Percentiles rank a stretch among this genome's conserved stretches.
phyloP scores from a whole-genome alignment of 495 filamentous ascomycete genomes.

The Neohortaea acidophila region DNA sequence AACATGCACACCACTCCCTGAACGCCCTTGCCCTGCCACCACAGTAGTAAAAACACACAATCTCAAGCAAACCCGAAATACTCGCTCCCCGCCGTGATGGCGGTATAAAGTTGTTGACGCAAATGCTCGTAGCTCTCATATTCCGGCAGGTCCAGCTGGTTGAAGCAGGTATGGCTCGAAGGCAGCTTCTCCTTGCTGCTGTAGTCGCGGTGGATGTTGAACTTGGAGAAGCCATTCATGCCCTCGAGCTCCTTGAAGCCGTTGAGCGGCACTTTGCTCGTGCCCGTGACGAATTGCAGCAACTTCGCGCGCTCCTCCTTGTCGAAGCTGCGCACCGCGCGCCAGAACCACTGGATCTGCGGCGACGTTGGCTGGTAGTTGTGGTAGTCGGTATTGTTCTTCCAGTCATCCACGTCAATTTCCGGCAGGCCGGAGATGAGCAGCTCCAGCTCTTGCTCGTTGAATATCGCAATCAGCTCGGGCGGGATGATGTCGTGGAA shows the following conservation, averaged over 20 bases:
- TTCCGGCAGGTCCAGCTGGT: slow-evolving; percentile 97
- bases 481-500: slow-evolving; percentile 98
- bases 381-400: slow-evolving; percentile 95
- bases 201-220: slow-evolving; percentile 98
- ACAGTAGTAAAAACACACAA: not conserved
- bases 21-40: not conserved
- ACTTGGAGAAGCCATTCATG: slow-evolving; percentile 95
- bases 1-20: not conserved
- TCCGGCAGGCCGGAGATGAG: slow-evolving; percentile 94
- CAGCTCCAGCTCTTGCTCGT: slow-evolving; percentile 93
- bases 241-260: slow-evolving; percentile 98
- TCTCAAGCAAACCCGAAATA: slow-evolving; percentile 93
- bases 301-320: slow-evolving; percentile 97
- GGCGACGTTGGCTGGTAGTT: slow-evolving; percentile 90
- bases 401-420: slow-evolving; percentile 98
- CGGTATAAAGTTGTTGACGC: slow-evolving; percentile 73
- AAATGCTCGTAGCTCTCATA: slow-evolving; percentile 93
- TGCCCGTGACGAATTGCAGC: slow-evolving; percentile 95
- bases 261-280: slow-evolving; percentile 95
- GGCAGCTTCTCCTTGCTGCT: slow-evolving; percentile 94
- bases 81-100: slow-evolving; percentile 88
- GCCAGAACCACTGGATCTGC: slow-evolving; percentile 99
- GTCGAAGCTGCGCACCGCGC: slow-evolving; percentile 92
- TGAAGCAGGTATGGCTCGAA: slow-evolving; percentile 97
- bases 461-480: slow-evolving; percentile 92